phyloP scores from a whole-genome alignment of 441 rosid species.

The Aleurites moluccanus region DNA sequence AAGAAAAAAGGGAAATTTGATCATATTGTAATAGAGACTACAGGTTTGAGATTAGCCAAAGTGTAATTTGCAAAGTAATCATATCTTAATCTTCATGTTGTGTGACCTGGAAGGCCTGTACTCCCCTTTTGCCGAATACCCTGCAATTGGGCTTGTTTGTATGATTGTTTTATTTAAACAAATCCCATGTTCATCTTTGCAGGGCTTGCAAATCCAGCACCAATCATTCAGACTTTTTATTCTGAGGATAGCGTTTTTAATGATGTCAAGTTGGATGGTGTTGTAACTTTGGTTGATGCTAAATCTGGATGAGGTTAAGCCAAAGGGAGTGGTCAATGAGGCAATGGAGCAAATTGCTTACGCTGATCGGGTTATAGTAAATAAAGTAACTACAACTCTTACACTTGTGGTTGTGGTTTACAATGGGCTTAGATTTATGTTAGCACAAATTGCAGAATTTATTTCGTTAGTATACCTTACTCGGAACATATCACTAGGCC shows the following conservation, averaged over 20 bases:
- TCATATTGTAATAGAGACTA: conserved; percentile 94
- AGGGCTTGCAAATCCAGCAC: conserved; percentile 97
- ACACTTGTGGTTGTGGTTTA: background rate
- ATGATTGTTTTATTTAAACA: background rate
- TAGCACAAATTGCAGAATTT: background rate
- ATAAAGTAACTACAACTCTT: conserved; percentile 52
- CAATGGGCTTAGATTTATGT: background rate
- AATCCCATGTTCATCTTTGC: conserved; percentile 16
- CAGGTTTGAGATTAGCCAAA: conserved; percentile 47
- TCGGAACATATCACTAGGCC: background rate
- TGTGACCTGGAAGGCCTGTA: background rate
- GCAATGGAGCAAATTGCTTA: conserved; percentile 96
- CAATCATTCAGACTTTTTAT: conserved; percentile 94
- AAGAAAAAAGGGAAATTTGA: conserved; percentile 80
- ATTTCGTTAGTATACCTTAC: background rate
- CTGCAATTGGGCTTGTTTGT: background rate
- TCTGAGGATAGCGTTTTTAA: conserved; percentile 78
- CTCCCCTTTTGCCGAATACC: background rate
- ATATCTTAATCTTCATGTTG: background rate
- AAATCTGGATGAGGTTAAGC: conserved; percentile 87
- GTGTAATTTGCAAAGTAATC: background rate
- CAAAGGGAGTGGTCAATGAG: conserved; percentile 90
- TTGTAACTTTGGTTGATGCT: conserved; percentile 94
- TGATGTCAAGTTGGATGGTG: conserved; percentile 98
- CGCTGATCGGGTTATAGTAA: conserved; percentile 84